Conservation (phyloP, 805 yeast species). For the Lipomyces sp. region DNA sequence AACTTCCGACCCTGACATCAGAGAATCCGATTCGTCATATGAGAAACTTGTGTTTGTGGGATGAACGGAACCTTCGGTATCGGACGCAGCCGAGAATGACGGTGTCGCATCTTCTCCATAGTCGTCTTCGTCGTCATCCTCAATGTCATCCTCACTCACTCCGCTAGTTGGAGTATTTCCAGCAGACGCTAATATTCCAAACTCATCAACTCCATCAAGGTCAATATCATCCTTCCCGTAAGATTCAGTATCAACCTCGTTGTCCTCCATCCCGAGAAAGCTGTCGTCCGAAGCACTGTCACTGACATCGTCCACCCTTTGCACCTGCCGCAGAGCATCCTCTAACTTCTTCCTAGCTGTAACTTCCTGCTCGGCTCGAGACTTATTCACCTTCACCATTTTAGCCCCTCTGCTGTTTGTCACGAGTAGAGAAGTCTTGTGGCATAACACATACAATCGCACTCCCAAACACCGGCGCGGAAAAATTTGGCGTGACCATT, state of each 20-base stretch:
- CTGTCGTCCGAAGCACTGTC: constrained; percentile 43
- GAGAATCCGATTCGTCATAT: constrained; percentile 68
- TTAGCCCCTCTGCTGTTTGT: not conserved
- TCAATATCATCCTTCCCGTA: constrained; percentile 44
- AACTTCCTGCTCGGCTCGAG: not conserved
- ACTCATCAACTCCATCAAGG: constrained; percentile 15
- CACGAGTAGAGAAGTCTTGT: not conserved
- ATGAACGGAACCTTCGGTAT: not conserved
- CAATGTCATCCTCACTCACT: constrained; percentile 17
- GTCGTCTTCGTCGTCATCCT: constrained; percentile 48
- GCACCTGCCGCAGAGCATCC: constrained; percentile 38
- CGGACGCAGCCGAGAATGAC: constrained; percentile 41
- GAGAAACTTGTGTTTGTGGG: constrained; percentile 41
- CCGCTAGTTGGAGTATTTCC: not conserved
- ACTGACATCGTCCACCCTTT: constrained; percentile 45
- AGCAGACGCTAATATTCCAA: constrained; percentile 16
- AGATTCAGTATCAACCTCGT: constrained; percentile 44
- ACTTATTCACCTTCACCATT: constrained; percentile 1
- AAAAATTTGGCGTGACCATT: not conserved
- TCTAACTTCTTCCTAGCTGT: constrained; percentile 1
- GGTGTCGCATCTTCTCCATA: not conserved
- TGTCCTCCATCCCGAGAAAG: constrained; percentile 37
- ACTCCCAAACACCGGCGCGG: not conserved
- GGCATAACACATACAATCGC: not conserved
- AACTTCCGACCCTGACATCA: constrained; percentile 63